phyloP scores from a whole-genome alignment of 208 protist species.

The Trypanosoma mega region DNA sequence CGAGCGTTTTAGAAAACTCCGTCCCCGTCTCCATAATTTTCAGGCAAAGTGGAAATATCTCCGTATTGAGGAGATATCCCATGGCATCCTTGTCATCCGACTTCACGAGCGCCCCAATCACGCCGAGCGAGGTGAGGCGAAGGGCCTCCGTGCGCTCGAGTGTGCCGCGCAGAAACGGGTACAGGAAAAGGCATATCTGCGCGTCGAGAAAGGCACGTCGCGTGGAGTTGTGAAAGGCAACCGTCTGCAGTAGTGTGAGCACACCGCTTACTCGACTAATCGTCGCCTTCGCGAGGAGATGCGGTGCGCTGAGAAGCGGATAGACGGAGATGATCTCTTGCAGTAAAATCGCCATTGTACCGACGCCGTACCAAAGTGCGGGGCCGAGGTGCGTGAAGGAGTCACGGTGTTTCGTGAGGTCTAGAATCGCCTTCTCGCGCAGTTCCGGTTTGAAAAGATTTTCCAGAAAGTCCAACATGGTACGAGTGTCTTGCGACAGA shows the following conservation, averaged over 20 bases:
- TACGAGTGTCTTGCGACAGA: slow-evolving; percentile 22
- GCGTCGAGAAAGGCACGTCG: slow-evolving; percentile 97
- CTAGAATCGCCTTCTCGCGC: slow-evolving; percentile 92
- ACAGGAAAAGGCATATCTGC: slow-evolving; percentile 99
- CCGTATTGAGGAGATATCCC: slow-evolving; percentile 97
- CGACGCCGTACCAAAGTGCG: slow-evolving; percentile 98
- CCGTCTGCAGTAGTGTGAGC: slow-evolving; percentile 98
- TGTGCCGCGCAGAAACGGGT: slow-evolving; percentile 98
- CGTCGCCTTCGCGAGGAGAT: slow-evolving; percentile 52
- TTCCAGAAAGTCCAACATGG: slow-evolving; percentile 48
- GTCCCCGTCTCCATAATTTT: slow-evolving; percentile 98
- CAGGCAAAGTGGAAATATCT: slow-evolving; percentile 99
- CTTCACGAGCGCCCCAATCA: slow-evolving; percentile 99
- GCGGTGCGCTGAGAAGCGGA: slow-evolving; percentile 90
- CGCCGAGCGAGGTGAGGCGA: slow-evolving; percentile 97
- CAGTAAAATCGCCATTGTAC: slow-evolving; percentile 97
- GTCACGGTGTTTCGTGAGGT: slow-evolving; percentile 95
- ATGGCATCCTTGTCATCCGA: slow-evolving; percentile 91
- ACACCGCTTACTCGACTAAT: slow-evolving; percentile 98
- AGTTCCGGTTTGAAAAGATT: slow-evolving; percentile 68
- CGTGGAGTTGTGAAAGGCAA: slow-evolving; percentile 97
- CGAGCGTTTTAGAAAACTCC: slow-evolving; percentile 97
- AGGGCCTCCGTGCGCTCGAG: slow-evolving; percentile 96
- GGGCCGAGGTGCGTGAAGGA: slow-evolving; percentile 93
- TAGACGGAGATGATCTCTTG: slow-evolving; percentile 99